Evolutionary conservation across 1,284 basidiomycete genomes (phyloP).

Genomic region (Irpex sp.): DNA sequence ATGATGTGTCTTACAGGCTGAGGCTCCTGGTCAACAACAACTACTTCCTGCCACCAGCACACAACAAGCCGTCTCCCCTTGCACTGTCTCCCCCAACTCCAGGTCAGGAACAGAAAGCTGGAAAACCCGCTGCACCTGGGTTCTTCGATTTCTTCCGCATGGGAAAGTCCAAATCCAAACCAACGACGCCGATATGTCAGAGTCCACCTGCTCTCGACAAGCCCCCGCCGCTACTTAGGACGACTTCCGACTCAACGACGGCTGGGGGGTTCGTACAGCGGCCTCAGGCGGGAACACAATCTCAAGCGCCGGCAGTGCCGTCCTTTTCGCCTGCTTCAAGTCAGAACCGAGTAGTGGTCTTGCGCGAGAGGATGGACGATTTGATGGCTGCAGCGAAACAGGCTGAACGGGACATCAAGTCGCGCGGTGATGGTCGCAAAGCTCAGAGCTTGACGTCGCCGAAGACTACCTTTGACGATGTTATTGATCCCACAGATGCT

Average conservation of each 20-base stretch:
- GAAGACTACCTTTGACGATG: conserved; percentile 37
- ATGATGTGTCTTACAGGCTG: conserved; percentile 79
- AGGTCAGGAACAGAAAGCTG: conserved; percentile 34
- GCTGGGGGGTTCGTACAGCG: conserved; percentile 34
- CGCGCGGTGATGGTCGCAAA: conserved; percentile 32
- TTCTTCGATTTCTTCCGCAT: conserved; percentile 70
- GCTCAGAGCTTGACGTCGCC: conserved; percentile 28
- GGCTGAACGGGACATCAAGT: conserved; percentile 66
- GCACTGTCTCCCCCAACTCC: conserved; percentile 45
- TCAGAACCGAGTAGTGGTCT: conserved; percentile 61
- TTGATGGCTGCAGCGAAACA: conserved; percentile 64
- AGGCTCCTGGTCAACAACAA: conserved; percentile 78
- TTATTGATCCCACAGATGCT: conserved; percentile 78
- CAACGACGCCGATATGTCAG: conserved; percentile 41
- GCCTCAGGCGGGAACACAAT: conserved; percentile 37
- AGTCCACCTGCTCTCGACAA: conserved; percentile 22
- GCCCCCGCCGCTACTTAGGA: conserved; percentile 45
- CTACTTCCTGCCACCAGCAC: conserved; percentile 81
- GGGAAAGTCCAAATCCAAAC: conserved; percentile 62
- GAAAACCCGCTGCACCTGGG: conserved; percentile 42
- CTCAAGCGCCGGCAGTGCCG: conserved; percentile 24
- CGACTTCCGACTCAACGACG: conserved; percentile 59
- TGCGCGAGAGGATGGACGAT: conserved; percentile 74
- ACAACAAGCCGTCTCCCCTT: conserved; percentile 68
- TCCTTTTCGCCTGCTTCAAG: conserved; percentile 25